Conservation (phyloP, 371 early-diverging fungal genomes). For the Phascolomyces articulosus region DNA sequence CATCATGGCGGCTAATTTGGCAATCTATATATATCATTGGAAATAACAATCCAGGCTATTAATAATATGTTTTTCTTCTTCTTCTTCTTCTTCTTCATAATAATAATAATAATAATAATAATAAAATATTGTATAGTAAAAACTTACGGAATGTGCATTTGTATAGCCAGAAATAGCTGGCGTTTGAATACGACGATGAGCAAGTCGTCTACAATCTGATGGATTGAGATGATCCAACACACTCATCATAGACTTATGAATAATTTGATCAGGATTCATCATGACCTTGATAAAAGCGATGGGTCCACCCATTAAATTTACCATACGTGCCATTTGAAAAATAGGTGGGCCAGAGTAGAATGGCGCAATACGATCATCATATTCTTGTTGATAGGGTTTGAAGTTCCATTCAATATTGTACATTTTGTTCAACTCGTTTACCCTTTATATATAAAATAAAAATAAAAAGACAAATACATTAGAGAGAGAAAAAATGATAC, state of each 20-base stretch:
- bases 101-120: too few relatives aligned
- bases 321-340: background rate
- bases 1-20: constrained; percentile 67
- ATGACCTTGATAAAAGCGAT: background rate
- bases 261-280: too few relatives aligned
- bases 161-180: constrained; percentile 55
- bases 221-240: too few relatives aligned
- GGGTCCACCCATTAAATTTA: background rate
- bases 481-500: too few relatives aligned
- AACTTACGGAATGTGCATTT: constrained; percentile 61
- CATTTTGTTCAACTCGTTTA: constrained; percentile 39
- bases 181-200: constrained; percentile 21
- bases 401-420: constrained; percentile 62
- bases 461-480: too few relatives aligned
- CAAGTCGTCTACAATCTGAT: too few relatives aligned
- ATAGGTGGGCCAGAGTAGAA: background rate
- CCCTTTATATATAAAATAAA: too few relatives aligned
- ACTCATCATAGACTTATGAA: too few relatives aligned
- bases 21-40: constrained; percentile 57
- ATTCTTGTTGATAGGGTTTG: constrained; percentile 26
- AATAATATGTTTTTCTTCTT: too few relatives aligned
- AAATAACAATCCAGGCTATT: too few relatives aligned
- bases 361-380: constrained; percentile 5
- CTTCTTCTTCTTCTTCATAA: too few relatives aligned
- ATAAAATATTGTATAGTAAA: too few relatives aligned